Conservation (phyloP, 2,329 filamentous ascomycete species). For the Trichophyton mentagrophytes region DNA sequence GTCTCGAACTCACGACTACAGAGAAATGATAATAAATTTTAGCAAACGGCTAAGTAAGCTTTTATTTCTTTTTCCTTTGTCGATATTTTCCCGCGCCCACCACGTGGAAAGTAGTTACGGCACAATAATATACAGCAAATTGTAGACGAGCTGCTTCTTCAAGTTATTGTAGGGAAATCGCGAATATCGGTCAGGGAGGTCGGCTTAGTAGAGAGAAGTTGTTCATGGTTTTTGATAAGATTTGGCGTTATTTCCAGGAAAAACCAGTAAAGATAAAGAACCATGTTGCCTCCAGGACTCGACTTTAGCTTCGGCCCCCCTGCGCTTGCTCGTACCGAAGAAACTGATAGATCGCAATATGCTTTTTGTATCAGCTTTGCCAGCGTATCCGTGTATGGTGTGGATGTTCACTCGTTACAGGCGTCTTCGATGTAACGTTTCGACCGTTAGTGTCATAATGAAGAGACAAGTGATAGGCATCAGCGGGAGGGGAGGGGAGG, state of each 20-base stretch:
- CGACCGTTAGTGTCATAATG: not conserved
- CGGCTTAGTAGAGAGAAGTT: not conserved
- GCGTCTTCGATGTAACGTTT: not conserved
- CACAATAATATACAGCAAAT: not conserved
- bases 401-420: not conserved
- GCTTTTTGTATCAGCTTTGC: not conserved
- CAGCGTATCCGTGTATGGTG: not conserved
- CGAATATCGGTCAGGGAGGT: not conserved
- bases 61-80: not conserved
- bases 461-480: not conserved
- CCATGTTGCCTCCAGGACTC: not conserved
- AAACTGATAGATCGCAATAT: slow-evolving; percentile 2
- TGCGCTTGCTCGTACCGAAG: not conserved
- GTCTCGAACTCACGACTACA: not conserved
- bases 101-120: not conserved
- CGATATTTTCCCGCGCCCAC: not conserved
- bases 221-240: not conserved
- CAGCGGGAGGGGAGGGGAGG: not conserved
- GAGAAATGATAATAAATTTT: not conserved
- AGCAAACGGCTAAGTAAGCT: not conserved
- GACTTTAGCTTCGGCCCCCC: not conserved
- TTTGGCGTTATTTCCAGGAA: not conserved
- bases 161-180: not conserved
- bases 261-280: not conserved
- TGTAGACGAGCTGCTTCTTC: not conserved